Evolutionary conservation across 2,329 filamentous ascomycete genomes (phyloP), one percentile per base, ranked within the genome.

Genomic region (Tolypocladium guangdongense): DNA sequence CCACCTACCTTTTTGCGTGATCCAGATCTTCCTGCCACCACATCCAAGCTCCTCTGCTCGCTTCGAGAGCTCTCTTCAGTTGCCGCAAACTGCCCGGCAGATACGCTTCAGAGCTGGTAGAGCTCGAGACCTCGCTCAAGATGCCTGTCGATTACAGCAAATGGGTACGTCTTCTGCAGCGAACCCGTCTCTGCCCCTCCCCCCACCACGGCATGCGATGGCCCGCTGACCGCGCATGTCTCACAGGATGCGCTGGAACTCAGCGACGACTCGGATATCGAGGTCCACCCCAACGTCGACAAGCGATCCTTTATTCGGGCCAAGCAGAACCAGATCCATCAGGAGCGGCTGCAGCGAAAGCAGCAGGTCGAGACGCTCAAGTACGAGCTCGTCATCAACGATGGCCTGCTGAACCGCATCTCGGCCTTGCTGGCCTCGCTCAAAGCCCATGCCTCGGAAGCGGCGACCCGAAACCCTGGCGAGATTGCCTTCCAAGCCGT

Each of bases 201-300:
- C 27, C 16, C 30, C 12, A 7, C 18, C 27, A 16, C 20, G 22
- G 24, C 16, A 30, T 30, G 30, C 32, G 2, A n/a, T 5, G 6
- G 37, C 45, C 32, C 14, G 48, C 39, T 50, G 48, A 51, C 47
- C 2, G 4, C 12, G 4, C 18, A 6, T 20, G 36, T 5, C 20
- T 39, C 7, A n/a, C 56, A 88, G 85, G 88, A 97, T 68, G 86
- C 87, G 55, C 82, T 99, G 66, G 93, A 99, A 83, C 84, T 99
- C 67, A 96, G 90, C 65, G 93, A 99, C 72, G 93, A 99, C 73
- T 96, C 90, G 51, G 93, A 99, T 66, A 86, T 99, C 63, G 93
- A 99, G 74, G 93, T 97, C 51, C 93, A 99, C 71, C 93, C 93
- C 56, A 99, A 99, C 68, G 93, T 99, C 68, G 93, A 99, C 75